Base-by-base conservation (phyloP, 2,329 filamentous ascomycete genomes). In the Fonsecaea monophora region DNA sequence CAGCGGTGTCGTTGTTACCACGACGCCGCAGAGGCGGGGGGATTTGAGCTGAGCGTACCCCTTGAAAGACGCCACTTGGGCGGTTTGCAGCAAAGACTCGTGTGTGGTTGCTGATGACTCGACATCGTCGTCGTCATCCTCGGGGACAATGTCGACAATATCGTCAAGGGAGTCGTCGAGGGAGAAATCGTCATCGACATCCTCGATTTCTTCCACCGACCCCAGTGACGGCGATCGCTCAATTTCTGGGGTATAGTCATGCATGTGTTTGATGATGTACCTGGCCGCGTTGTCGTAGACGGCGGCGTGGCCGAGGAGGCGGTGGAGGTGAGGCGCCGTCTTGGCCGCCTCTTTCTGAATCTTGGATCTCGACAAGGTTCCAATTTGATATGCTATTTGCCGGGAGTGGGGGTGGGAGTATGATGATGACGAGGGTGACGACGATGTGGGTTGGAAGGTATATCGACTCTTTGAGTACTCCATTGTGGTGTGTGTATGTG, bases 341-440 rank as follows among this genome's bases (percentile, higher is more conserved):
- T 67, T 70, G 50, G 56, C 53, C 34, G 66, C 68, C 62, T 70
- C 68, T n/a, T 54, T 56, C 45, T 66, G 53, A 48, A 70, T 70
- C 5, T 68, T 68, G 34, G 38, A 54, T 25, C 53, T 59, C 18
- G 68, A 68, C 38, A 68, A 53, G 30, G 62, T 66, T 37, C 68
- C 66, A 18, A 70, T 45, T 60, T 68, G 63, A 50, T 70, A 68
- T 30, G 68, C 68, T 9, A 65, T 53, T 40, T 40, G 57, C 34
- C 45, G 57, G n/a, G 53, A 18, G 35, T 61, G 45, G n/a, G 38
- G 12, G 30, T 13, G 13, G 10, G 34, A 30, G 18, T 7, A 38
- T 10, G 55, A 35, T 2, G 55, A 55, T 7, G 55, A 18, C 10
- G n/a, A 7, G 18, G 35, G 48, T 25, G 25, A 25, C 57, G 63